phyloP scores from a whole-genome alignment of 768 basidiomycete genomes.

The Suillus alpinus region DNA sequence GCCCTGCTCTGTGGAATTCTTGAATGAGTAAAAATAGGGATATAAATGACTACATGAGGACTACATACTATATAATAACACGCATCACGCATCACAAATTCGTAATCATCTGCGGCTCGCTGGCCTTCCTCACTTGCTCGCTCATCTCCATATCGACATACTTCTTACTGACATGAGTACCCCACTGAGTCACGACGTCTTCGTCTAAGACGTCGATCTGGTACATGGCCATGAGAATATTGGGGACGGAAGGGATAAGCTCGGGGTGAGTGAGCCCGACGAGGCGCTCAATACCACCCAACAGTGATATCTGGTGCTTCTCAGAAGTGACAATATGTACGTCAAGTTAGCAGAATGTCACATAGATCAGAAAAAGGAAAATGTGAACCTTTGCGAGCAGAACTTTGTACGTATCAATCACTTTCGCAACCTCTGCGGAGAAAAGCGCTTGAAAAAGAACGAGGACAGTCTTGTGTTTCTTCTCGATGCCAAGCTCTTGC shows the following conservation, averaged over 20 bases:
- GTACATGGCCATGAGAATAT: constrained; percentile 92
- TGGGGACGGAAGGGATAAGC: constrained; percentile 70
- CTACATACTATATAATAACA: too few relatives aligned
- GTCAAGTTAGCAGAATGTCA: constrained; percentile 7
- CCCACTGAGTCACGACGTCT: constrained; percentile 86
- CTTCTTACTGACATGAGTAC: constrained; percentile 93
- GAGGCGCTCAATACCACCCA: constrained; percentile 91
- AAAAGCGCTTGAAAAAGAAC: constrained; percentile 85
- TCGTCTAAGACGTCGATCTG: constrained; percentile 92
- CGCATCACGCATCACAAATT: too few relatives aligned
- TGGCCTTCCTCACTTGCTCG: constrained; percentile 94
- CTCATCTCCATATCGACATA: constrained; percentile 90
- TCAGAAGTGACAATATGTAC: constrained; percentile 82
- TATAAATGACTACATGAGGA: too few relatives aligned
- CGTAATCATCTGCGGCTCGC: constrained; percentile 93
- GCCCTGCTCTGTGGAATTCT: too few relatives aligned
- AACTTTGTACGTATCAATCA: constrained; percentile 62
- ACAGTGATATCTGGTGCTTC: constrained; percentile 91
- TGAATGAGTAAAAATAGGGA: not conserved
- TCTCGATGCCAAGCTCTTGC: constrained; percentile 87
- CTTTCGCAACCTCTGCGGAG: constrained; percentile 61
- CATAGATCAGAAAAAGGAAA: not conserved
- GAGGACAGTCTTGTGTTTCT: constrained; percentile 88
- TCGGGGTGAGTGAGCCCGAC: constrained; percentile 75
- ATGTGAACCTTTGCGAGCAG: constrained; percentile 69